phyloP scores from a whole-genome alignment of 179 eudicot genomes.

The Actinidia arguta region DNA sequence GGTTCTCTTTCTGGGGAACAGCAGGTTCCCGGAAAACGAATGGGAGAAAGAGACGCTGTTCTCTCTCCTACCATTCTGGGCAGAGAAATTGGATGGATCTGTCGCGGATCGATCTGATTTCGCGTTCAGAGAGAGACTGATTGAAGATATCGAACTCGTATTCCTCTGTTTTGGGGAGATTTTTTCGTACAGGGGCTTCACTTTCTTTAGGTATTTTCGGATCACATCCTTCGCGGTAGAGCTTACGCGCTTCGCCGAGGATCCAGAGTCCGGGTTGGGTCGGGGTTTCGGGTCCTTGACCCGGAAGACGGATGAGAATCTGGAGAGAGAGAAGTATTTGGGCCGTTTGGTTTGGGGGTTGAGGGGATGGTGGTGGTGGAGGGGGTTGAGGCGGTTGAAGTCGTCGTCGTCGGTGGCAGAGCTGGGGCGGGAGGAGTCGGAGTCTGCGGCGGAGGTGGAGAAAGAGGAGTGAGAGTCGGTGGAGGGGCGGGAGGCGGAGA shows the following conservation, averaged over 20 bases:
- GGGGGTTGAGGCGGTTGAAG: conserved; percentile 27
- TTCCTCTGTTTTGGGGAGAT: conserved; percentile 36
- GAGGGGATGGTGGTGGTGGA: conserved; percentile 17
- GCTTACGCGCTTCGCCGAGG: conserved; percentile 44
- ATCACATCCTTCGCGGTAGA: conserved; percentile 74
- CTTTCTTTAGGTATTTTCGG: conserved; percentile 79
- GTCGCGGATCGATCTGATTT: background rate
- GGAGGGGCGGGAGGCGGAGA: conserved; percentile 47
- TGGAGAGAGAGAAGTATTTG: conserved; percentile 65
- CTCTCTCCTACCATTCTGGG: too few species aligned
- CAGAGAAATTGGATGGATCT: too few species aligned
- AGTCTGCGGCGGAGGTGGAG: conserved; percentile 46
- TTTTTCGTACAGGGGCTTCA: conserved; percentile 81
- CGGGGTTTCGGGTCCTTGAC: conserved; percentile 38
- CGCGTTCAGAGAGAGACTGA: background rate
- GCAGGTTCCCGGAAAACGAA: conserved; percentile 77
- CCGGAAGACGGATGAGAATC: conserved; percentile 74
- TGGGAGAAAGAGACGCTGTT: conserved; percentile 24
- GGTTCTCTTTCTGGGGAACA: conserved; percentile 48
- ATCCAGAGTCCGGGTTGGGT: background rate
- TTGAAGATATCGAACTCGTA: background rate
- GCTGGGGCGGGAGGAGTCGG: conserved; percentile 50
- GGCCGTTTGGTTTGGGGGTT: conserved; percentile 21
- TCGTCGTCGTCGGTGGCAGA: conserved; percentile 53
- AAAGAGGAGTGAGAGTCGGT: conserved; percentile 59